phyloP scores from a whole-genome alignment of 2,329 filamentous ascomycete genomes.

The Aspergillus amoenus region DNA sequence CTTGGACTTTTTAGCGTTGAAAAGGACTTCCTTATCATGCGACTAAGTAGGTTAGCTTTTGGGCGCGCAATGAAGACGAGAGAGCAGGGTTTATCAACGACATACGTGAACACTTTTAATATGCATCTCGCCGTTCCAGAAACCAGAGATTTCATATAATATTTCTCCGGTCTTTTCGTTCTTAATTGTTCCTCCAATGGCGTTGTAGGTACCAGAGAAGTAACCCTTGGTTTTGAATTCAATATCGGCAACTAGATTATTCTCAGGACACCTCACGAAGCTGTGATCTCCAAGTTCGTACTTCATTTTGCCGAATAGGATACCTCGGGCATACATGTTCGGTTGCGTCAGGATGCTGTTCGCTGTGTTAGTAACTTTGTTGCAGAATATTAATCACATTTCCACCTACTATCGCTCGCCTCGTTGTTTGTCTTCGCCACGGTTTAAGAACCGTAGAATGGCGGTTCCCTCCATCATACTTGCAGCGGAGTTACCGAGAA shows the following conservation, averaged over 20 bases:
- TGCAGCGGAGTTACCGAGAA: slow-evolving; percentile 93
- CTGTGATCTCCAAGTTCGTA: slow-evolving; percentile 98
- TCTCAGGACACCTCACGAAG: slow-evolving; percentile 85
- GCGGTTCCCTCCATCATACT: slow-evolving; percentile 98
- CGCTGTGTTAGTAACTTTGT: slow-evolving; percentile 11
- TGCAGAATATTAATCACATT: background rate
- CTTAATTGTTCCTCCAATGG: slow-evolving; percentile 87
- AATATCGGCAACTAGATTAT: slow-evolving; percentile 81
- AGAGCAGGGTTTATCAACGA: background rate
- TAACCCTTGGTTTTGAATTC: slow-evolving; percentile 99
- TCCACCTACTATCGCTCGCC: slow-evolving; percentile 82
- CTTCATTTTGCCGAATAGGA: slow-evolving; percentile 98
- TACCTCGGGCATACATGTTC: slow-evolving; percentile 98
- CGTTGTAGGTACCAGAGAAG: slow-evolving; percentile 94
- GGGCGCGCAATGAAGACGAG: background rate
- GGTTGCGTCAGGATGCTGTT: slow-evolving; percentile 86
- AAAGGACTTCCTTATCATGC: slow-evolving; percentile 83
- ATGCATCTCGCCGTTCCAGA: slow-evolving; percentile 94
- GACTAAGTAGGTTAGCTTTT: slow-evolving; percentile 56
- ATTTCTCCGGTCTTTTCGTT: slow-evolving; percentile 82
- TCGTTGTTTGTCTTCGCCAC: slow-evolving; percentile 60
- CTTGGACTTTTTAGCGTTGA: slow-evolving; percentile 77
- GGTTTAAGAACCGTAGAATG: slow-evolving; percentile 77
- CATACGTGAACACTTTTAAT: slow-evolving; percentile 72
- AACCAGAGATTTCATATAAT: slow-evolving; percentile 85